A percentile compares a stretch with the other conserved stretches of the same genome.
Conservation (phyloP, 441 rosid genomes). For the Aleurites moluccanus region DNA sequence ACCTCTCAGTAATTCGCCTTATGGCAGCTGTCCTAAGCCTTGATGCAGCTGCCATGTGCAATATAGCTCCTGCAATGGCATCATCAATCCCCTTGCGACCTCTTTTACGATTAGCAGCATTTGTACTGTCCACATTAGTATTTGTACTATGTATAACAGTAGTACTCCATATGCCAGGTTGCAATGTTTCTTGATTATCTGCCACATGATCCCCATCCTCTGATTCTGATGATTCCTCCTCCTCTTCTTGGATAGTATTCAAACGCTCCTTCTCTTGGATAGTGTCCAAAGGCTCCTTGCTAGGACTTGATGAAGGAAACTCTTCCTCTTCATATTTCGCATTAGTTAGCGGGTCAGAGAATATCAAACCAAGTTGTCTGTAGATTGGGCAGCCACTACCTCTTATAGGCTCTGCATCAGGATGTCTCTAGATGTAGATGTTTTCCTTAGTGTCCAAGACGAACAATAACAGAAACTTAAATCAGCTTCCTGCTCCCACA, state of each 20-base stretch:
- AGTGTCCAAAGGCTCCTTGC: constrained; percentile 22
- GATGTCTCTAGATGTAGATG: constrained; percentile 40
- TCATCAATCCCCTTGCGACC: constrained; percentile 56
- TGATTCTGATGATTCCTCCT: constrained; percentile 33
- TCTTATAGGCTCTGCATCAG: constrained; percentile 57
- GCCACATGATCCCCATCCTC: constrained; percentile 36
- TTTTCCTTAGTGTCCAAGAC: constrained; percentile 2
- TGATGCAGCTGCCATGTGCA: constrained; percentile 57
- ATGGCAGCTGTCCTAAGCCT: constrained; percentile 41
- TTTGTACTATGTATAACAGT: constrained; percentile 3
- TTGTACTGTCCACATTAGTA: not conserved
- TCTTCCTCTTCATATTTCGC: constrained; percentile 30
- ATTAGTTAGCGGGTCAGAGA: constrained; percentile 38
- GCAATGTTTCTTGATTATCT: constrained; percentile 22
- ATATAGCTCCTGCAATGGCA: constrained; percentile 53
- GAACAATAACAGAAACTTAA: constrained; percentile 11
- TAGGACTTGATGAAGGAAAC: constrained; percentile 11
- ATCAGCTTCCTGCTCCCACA: constrained; percentile 9
- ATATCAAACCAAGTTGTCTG: constrained; percentile 45
- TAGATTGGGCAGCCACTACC: constrained; percentile 49
- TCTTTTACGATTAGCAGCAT: constrained; percentile 31
- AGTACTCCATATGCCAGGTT: constrained; percentile 11
- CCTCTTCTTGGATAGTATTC: constrained; percentile 25
- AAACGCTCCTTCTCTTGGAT: constrained; percentile 21
- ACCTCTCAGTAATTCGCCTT: constrained; percentile 31